Evolutionary conservation across 2,329 filamentous ascomycete genomes (phyloP).

Genomic region (Venturia asperata): DNA sequence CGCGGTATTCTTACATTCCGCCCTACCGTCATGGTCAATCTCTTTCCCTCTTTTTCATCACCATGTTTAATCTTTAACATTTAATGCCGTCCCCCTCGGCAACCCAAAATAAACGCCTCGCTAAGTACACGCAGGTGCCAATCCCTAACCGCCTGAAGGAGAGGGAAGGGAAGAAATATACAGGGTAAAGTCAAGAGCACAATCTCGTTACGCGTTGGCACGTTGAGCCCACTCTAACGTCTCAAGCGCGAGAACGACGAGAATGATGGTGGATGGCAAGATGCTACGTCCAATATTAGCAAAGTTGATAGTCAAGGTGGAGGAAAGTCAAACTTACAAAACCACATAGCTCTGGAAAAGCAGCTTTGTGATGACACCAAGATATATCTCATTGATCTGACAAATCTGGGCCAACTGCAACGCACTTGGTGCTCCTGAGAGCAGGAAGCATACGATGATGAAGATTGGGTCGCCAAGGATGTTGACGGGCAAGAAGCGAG

Average conservation of each 20-base stretch:
- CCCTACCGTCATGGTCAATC: no score
- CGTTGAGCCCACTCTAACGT: constrained; percentile 75
- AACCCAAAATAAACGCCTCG: constrained; percentile 1
- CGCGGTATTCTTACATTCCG: no score
- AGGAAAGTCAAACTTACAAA: constrained; percentile 54
- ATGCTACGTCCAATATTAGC: constrained; percentile 54
- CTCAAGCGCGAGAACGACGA: constrained; percentile 88
- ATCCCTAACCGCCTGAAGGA: neutral
- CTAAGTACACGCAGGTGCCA: neutral
- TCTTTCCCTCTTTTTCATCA: neutral
- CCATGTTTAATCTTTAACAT: neutral
- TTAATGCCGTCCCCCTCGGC: neutral
- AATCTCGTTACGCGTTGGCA: neutral
- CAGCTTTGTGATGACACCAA: constrained; percentile 86
- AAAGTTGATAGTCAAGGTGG: no score
- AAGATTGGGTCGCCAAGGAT: constrained; percentile 98
- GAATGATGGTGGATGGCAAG: constrained; percentile 79
- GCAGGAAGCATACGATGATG: constrained; percentile 92
- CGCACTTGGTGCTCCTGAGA: constrained; percentile 87
- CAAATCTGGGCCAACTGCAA: constrained; percentile 96
- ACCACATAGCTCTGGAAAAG: constrained; percentile 96
- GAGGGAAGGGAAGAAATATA: neutral
- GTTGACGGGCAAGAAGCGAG: constrained; percentile 85
- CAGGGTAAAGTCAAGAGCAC: neutral
- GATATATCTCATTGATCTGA: constrained; percentile 94